A percentile compares a stretch with the other conserved stretches of the same genome.
These are phyloP conservation scores for Raphanus hybrid DNA, from an alignment of 441 rosid species.

Conservation along the genomic window DNA sequence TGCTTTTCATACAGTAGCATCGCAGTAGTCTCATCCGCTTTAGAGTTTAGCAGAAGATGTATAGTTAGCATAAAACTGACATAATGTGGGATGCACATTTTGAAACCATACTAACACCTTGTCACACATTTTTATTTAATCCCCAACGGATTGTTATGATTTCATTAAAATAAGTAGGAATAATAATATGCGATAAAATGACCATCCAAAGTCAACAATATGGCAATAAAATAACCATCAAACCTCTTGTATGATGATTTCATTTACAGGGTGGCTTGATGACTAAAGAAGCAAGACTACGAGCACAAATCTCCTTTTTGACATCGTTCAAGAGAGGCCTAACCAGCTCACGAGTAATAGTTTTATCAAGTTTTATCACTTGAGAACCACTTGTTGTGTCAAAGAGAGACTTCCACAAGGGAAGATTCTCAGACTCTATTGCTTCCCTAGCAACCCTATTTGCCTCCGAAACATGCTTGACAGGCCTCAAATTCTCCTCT, in stretches of 20 bases:
- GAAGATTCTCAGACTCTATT: background rate
- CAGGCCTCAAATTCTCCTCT: background rate
- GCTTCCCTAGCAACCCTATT: background rate
- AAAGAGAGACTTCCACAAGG: background rate
- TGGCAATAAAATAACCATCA: background rate
- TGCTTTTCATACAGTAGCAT: too few relatives aligned
- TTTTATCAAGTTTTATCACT: background rate
- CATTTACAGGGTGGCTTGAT: background rate
- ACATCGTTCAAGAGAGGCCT: background rate
- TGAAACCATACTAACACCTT: background rate
- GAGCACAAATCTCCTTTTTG: background rate
- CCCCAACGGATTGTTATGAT: background rate
- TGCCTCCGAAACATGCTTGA: background rate
- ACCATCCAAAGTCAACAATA: background rate
- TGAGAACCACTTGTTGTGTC: background rate
- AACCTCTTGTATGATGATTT: background rate
- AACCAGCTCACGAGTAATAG: background rate
- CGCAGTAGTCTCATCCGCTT: too few relatives aligned
- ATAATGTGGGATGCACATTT: constrained; percentile 28
- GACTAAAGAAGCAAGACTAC: background rate
- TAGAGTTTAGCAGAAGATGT: too few relatives aligned
- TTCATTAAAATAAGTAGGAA: background rate
- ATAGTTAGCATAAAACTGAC: constrained; percentile 14
- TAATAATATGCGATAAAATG: too few relatives aligned
- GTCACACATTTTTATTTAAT: background rate